phyloP scores from a whole-genome alignment of 2,329 filamentous ascomycete species.

The Tolypocladium tropicale region DNA sequence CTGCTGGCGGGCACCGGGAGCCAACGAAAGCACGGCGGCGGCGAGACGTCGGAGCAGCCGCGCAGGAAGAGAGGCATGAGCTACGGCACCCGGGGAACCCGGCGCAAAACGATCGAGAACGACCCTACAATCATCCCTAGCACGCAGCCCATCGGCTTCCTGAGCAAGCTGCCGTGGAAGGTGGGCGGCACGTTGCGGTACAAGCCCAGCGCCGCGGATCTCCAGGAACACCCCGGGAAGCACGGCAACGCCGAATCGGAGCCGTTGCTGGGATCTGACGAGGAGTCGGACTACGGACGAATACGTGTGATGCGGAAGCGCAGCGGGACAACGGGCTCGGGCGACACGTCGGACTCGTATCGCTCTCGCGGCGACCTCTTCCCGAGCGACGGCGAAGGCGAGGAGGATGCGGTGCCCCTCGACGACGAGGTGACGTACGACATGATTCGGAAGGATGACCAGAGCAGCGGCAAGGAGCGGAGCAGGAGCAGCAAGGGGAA shows the following conservation, averaged over 20 bases:
- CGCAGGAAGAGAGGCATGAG: constrained; percentile 74
- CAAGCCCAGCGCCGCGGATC: constrained; percentile 79
- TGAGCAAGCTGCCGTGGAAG: constrained; percentile 75
- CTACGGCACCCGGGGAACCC: constrained; percentile 60
- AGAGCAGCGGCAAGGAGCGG: constrained; percentile 47
- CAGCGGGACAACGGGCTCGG: constrained; percentile 70
- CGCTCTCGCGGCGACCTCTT: constrained; percentile 86
- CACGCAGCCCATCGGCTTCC: constrained; percentile 74
- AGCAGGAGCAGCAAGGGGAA: constrained; percentile 53
- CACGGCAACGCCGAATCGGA: constrained; percentile 48
- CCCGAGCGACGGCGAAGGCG: constrained; percentile 73
- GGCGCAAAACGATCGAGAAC: constrained; percentile 44
- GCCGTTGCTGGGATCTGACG: constrained; percentile 48
- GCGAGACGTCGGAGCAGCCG: constrained; percentile 48
- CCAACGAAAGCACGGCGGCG: constrained; percentile 22
- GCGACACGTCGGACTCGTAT: constrained; percentile 74
- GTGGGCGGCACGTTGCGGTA: constrained; percentile 76
- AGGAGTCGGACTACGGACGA: constrained; percentile 18
- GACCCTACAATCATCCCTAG: constrained; percentile 88
- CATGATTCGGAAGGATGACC: constrained; percentile 67
- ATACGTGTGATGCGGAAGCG: constrained; percentile 37
- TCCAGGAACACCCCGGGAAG: constrained; percentile 72
- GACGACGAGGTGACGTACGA: constrained; percentile 87
- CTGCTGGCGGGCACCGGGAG: constrained; percentile 61
- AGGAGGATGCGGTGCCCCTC: constrained; percentile 86